Evolutionary conservation across 176 grass and related monocot genomes (phyloP).

Genomic region (Phoenix dactylifera): DNA sequence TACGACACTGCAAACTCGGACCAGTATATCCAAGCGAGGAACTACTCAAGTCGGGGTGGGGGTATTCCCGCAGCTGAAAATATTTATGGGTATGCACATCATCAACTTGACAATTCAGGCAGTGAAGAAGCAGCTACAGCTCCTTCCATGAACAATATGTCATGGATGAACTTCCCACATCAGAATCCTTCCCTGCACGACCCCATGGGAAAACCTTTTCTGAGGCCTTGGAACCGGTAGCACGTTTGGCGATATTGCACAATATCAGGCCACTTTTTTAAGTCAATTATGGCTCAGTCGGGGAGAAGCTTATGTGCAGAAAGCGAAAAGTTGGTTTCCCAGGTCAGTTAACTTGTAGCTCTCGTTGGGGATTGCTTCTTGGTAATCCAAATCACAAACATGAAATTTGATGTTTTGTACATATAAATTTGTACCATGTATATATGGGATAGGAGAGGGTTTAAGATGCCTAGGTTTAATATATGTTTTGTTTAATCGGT

Average conservation of each 20-base stretch:
- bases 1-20: conserved; percentile 12
- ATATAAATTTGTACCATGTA: background rate
- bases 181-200: conserved; percentile 40
- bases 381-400: background rate
- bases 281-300: background rate
- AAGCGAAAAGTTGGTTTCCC: conserved; percentile 1
- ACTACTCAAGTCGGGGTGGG: conserved; percentile 5
- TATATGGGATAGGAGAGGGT: background rate
- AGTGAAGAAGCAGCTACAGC: conserved; percentile 14
- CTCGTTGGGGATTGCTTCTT: too few species aligned
- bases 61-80: background rate
- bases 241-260: background rate
- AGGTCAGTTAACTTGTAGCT: background rate
- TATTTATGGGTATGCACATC: conserved; percentile 27
- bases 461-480: background rate
- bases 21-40: conserved; percentile 31
- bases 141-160: conserved; percentile 24
- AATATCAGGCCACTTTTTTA: background rate
- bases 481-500: background rate
- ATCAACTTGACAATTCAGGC: conserved; percentile 15
- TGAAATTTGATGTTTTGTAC: background rate
- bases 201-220: conserved; percentile 25
- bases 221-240: conserved; percentile 43
- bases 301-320: background rate
- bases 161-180: conserved; percentile 40